Evolutionary conservation across 441 rosid species (phyloP).

Genomic region (Erodium texanum): DNA sequence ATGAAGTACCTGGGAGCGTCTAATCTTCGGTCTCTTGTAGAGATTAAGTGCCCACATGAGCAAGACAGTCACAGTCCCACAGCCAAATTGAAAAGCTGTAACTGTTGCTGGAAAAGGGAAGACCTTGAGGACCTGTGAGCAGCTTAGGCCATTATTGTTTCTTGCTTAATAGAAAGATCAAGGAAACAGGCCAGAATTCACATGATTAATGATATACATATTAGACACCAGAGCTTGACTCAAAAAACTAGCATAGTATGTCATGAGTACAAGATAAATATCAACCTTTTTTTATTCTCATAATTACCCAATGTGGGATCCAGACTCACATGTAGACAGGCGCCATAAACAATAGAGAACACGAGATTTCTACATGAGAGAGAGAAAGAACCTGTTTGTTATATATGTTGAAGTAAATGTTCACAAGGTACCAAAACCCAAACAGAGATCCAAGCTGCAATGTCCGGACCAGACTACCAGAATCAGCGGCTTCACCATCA

Average conservation of each 20-base stretch:
- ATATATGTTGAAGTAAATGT: constrained; percentile 61
- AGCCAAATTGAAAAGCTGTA: constrained; percentile 48
- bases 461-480: constrained; percentile 20
- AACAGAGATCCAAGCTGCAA: constrained; percentile 46
- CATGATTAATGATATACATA: too few relatives aligned
- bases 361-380: neutral
- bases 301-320: too few relatives aligned
- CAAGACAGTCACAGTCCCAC: constrained; percentile 44
- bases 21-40: constrained; percentile 38
- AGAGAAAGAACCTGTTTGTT: constrained; percentile 46
- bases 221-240: too few relatives aligned
- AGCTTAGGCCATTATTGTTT: neutral
- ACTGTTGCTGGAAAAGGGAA: constrained; percentile 58
- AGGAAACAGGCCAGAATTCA: neutral
- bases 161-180: neutral
- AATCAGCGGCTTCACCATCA: constrained; percentile 16
- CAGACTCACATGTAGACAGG: too few relatives aligned
- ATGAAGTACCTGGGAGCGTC: constrained; percentile 44
- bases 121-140: constrained; percentile 44
- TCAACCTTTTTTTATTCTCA: too few relatives aligned
- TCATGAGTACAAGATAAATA: too few relatives aligned
- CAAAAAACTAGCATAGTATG: too few relatives aligned
- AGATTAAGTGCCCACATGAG: constrained; percentile 49
- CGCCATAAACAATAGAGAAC: neutral
- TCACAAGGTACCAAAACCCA: constrained; percentile 52